Percentiles rank a stretch among this genome's conserved stretches.
Conservation (phyloP, 257 asterid genomes). For the Solanum pinnatisectum region DNA sequence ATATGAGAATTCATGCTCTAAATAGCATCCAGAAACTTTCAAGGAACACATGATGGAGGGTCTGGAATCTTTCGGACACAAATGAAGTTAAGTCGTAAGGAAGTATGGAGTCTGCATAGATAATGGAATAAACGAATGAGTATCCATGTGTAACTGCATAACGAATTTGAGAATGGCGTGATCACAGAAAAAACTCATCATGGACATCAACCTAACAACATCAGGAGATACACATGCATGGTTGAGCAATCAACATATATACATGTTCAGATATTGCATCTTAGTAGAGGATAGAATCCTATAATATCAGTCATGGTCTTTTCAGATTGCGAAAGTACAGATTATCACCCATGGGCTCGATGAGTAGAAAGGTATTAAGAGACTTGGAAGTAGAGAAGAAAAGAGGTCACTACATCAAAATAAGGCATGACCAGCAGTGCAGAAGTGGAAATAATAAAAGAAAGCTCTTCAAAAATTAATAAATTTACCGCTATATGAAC, state of each 20-base stretch:
- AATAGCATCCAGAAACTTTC: not conserved
- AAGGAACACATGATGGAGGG: not conserved
- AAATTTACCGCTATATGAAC: slow-evolving; percentile 22
- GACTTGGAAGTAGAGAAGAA: not conserved
- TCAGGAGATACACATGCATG: not conserved
- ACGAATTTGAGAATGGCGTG: not conserved
- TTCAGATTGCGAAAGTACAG: not conserved
- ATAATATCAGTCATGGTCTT: not conserved
- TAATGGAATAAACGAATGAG: not conserved
- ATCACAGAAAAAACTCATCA: not conserved
- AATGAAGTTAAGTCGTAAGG: not conserved
- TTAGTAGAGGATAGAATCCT: not conserved
- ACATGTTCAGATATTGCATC: not conserved
- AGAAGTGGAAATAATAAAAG: not conserved
- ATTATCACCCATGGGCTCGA: not conserved
- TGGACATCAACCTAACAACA: not conserved
- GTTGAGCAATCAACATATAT: not conserved
- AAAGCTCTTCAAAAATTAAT: not conserved
- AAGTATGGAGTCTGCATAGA: not conserved
- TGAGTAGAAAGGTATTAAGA: not conserved
- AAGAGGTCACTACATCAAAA: not conserved
- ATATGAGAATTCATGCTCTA: not conserved
- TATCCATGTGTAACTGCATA: not conserved
- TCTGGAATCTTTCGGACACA: not conserved
- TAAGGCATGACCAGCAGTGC: not conserved